Evolutionary conservation across 805 yeast species (phyloP), one percentile per base, ranked within the genome.

Genomic region (Yarrowia sp.): DNA sequence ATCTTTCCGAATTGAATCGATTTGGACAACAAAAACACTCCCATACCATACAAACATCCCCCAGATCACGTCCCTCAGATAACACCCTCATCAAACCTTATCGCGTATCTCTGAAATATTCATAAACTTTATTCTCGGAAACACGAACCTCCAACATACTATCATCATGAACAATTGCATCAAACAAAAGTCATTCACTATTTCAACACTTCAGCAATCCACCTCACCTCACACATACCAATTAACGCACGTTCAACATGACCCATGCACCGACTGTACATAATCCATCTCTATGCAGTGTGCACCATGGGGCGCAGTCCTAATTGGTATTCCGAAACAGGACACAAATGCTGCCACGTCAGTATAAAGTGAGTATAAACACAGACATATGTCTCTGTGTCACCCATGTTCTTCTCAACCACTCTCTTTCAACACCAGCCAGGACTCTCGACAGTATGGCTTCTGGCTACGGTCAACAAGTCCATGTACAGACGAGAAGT

Each of bases 331-430:
- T 18, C 28, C 51, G 14, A 15, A 32, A 45, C 8, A 3, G 15
- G 48, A 18, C 22, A 22, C 31, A 18, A 2, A 18, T 43, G 15
- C 3, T 8, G 31, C 11, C 14, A 42, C 28, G 31, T 42, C 5
- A 28, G 18, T 15, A 10, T 8, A 15, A 8, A 11, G 15, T 42
- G 32, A 15, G 22, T 18, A 18, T 2, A 42, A 22, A 18, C 32
- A 43, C 31, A 13, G 1, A 18, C 3, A 18, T 4, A 11, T 11
- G 2, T 18, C 22, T 44, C 33, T 14, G 8, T 11, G n/a, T 22
- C 39, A 8, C 31, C 31, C 33, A 55, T 55, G 61, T 55, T 55
- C 38, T 55, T 55, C n/a, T 55, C 61, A 10, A 55, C 61, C 6
- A 41, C 61, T 5, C 47, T 55, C 15, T 55, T 55, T 17, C 39